A percentile compares a stretch with the other conserved stretches of the same genome.
Conservation (phyloP, 805 yeast species). For the Brettanomyces custersianus region DNA sequence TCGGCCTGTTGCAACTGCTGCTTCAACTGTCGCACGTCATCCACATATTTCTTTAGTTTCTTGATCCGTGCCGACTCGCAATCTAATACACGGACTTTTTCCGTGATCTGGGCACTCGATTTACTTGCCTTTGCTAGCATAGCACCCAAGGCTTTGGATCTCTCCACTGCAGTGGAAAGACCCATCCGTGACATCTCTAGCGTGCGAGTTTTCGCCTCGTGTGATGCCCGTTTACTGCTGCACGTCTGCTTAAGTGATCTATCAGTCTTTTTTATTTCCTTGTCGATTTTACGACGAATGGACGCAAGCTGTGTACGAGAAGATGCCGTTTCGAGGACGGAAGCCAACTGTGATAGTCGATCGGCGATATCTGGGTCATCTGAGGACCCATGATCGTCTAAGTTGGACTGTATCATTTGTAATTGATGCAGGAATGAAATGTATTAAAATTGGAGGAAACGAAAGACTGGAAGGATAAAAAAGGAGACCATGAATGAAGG, state of each 20-base stretch:
- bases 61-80: constrained; percentile 58
- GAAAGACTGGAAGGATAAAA: too few relatives aligned
- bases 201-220: constrained; percentile 30
- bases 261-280: constrained; percentile 18
- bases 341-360: too few relatives aligned
- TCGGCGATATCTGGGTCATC: neutral
- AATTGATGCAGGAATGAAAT: too few relatives aligned
- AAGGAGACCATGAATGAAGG: neutral
- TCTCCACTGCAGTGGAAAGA: constrained; percentile 49
- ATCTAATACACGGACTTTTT: constrained; percentile 61
- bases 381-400: too few relatives aligned
- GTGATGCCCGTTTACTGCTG: constrained; percentile 27
- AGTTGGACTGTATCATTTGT: too few relatives aligned
- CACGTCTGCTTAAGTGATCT: constrained; percentile 14
- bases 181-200: constrained; percentile 56
- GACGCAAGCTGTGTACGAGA: constrained; percentile 16
- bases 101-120: constrained; percentile 59
- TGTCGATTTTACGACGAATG: constrained; percentile 16
- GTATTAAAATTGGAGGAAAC: too few relatives aligned
- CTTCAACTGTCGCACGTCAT: constrained; percentile 56
- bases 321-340: constrained; percentile 16
- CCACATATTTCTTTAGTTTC: constrained; percentile 54
- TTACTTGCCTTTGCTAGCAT: constrained; percentile 53
- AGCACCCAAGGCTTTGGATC: constrained; percentile 46
- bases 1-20: constrained; percentile 55